phyloP scores from a whole-genome alignment of 2,329 filamentous ascomycete genomes.

The Aureobasidium sp. region DNA sequence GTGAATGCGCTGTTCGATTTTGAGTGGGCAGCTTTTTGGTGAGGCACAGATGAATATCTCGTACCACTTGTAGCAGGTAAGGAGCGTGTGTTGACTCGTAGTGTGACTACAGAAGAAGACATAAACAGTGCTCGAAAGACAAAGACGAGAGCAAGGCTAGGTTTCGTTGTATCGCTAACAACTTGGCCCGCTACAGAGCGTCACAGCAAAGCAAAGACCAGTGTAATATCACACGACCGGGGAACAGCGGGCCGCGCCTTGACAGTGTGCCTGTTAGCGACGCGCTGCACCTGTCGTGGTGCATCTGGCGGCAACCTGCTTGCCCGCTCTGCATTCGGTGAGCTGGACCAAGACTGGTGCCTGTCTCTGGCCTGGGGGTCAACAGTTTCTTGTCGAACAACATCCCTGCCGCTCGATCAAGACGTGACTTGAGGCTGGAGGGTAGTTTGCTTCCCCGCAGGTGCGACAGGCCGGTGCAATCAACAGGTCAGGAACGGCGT shows the following conservation, averaged over 20 bases:
- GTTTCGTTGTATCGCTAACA: not conserved
- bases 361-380: not conserved
- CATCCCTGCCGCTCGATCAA: not conserved
- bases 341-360: not conserved
- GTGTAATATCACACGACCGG: not conserved
- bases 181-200: not conserved
- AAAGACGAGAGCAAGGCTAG: not conserved
- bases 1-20: not conserved
- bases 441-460: slow-evolving; percentile 1
- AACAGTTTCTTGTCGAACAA: not conserved
- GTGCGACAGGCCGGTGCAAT: not conserved
- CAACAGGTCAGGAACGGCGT: slow-evolving; percentile 1
- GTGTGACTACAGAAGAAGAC: not conserved
- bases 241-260: slow-evolving; percentile 1
- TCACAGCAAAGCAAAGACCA: slow-evolving; percentile 4
- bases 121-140: not conserved
- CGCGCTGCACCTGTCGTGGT: not conserved
- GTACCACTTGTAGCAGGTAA: not conserved
- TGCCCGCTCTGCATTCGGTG: not conserved
- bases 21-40: slow-evolving; percentile 4
- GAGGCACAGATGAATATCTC: not conserved
- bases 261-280: slow-evolving; percentile 5
- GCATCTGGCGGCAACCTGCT: not conserved
- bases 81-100: not conserved
- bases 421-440: not conserved